A percentile compares a stretch with the other conserved stretches of the same genome.
These are phyloP conservation scores for Pichia sp. DNA, from an alignment of 1,139 yeast species.

Conservation along the genomic window DNA sequence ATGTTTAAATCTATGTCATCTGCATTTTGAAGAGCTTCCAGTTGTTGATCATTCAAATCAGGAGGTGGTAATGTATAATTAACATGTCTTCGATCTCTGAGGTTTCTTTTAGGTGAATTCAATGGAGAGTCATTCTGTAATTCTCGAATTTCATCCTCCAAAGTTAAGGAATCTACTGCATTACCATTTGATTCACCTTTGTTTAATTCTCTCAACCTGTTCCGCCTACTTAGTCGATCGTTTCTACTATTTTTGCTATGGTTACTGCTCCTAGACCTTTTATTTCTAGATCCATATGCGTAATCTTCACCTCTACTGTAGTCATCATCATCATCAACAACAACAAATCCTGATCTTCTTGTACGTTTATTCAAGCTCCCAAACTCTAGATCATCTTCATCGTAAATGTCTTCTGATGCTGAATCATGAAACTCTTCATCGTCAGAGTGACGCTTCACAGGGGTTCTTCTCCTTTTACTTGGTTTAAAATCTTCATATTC, in stretches of 20 bases:
- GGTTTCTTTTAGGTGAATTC: slow-evolving; percentile 40
- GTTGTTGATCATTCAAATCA: slow-evolving; percentile 41
- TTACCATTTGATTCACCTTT: not conserved
- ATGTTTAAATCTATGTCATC: slow-evolving; percentile 25
- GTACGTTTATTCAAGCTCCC: slow-evolving; percentile 10
- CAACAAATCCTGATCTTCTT: slow-evolving; percentile 20
- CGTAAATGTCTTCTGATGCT: slow-evolving; percentile 14
- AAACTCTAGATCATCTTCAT: slow-evolving; percentile 1
- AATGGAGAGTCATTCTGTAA: slow-evolving; percentile 40
- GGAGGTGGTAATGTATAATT: slow-evolving; percentile 90
- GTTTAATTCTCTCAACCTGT: slow-evolving; percentile 3
- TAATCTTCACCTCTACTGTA: slow-evolving; percentile 17
- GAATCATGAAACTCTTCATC: slow-evolving; percentile 25
- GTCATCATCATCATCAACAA: slow-evolving; percentile 23
- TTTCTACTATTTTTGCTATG: slow-evolving; percentile 3
- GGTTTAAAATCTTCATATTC: slow-evolving; percentile 16
- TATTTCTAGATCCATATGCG: slow-evolving; percentile 13
- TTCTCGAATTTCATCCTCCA: slow-evolving; percentile 35
- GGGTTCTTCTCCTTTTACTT: slow-evolving; percentile 8
- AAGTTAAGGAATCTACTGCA: slow-evolving; percentile 21
- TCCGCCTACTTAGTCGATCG: not conserved
- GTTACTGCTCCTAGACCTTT: slow-evolving; percentile 2
- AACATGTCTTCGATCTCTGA: slow-evolving; percentile 71
- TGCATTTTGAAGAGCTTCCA: slow-evolving; percentile 19
- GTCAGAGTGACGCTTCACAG: slow-evolving; percentile 8